Evolutionary conservation across 108 stramenopile species (phyloP).

Genomic region (Seminavis robusta): DNA sequence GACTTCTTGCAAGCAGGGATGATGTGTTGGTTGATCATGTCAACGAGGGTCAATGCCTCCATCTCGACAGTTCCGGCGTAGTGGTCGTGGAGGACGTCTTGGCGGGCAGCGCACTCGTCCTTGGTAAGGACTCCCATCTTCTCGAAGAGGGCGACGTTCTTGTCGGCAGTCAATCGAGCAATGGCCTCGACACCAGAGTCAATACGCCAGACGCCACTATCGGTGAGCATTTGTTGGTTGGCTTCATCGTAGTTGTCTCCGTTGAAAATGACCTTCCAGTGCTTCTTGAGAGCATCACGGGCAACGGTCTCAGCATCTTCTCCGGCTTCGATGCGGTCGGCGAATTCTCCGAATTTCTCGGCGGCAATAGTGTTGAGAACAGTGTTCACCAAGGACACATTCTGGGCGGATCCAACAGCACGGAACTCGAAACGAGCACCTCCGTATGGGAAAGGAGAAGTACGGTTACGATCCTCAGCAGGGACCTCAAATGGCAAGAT

Average conservation of each 20-base stretch:
- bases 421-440: constrained; percentile 96
- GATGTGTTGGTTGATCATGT: constrained; percentile 95
- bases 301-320: constrained; percentile 63
- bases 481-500: constrained; percentile 87
- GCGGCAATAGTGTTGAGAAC: constrained; percentile 92
- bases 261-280: constrained; percentile 94
- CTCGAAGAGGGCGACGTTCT: constrained; percentile 90
- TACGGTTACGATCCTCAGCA: constrained; percentile 96
- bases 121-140: constrained; percentile 86
- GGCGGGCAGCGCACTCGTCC: constrained; percentile 85
- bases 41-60: constrained; percentile 85
- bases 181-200: constrained; percentile 94
- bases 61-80: constrained; percentile 93
- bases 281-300: constrained; percentile 73
- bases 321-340: constrained; percentile 88
- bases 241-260: constrained; percentile 89
- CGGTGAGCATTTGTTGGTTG: constrained; percentile 81
- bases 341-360: constrained; percentile 86
- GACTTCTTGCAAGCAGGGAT: constrained; percentile 84
- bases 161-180: constrained; percentile 58
- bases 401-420: constrained; percentile 94
- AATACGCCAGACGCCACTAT: constrained; percentile 90
- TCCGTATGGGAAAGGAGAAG: constrained; percentile 95
- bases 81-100: constrained; percentile 86
- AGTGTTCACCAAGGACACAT: constrained; percentile 92